A percentile compares a stretch with the other conserved stretches of the same genome.
phyloP scores from a whole-genome alignment of 257 asterid species.

The Ajuga chamaepitys region DNA sequence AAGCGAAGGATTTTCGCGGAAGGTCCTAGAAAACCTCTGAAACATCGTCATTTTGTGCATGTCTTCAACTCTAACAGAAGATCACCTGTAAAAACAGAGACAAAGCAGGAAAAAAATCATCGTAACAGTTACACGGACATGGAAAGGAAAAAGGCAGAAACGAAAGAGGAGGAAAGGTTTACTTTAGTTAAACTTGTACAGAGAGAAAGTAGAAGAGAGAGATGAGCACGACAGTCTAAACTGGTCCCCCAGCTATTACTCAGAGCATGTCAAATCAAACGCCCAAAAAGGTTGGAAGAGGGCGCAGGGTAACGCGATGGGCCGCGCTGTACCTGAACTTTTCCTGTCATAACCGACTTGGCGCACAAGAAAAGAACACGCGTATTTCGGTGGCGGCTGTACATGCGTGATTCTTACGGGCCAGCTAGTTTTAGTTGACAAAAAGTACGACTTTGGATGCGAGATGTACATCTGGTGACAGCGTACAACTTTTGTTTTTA shows the following conservation, averaged over 20 bases:
- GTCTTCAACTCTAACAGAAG: constrained; percentile 2
- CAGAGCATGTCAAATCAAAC: too few species aligned
- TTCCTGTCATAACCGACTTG: constrained; percentile 17
- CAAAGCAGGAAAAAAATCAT: background rate
- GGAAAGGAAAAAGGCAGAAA: background rate
- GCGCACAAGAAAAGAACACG: constrained; percentile 29
- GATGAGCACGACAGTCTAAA: background rate
- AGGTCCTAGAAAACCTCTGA: constrained; percentile 46
- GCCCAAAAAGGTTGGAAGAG: constrained; percentile 29
- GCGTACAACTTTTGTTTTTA: background rate
- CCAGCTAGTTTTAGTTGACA: background rate
- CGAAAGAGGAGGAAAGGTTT: background rate
- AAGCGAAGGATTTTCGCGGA: constrained; percentile 50
- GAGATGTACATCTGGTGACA: background rate
- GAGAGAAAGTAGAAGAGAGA: constrained; percentile 7
- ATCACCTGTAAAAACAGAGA: constrained; percentile 26
- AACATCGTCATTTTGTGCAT: constrained; percentile 31
- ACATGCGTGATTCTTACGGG: constrained; percentile 4
- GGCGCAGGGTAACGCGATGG: constrained; percentile 16
- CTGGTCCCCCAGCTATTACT: too few species aligned
- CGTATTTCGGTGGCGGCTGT: constrained; percentile 9
- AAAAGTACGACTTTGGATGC: constrained; percentile 11
- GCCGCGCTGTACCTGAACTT: constrained; percentile 24
- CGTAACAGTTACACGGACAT: background rate
- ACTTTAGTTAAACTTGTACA: constrained; percentile 9